Percentiles rank a stretch among this genome's conserved stretches.
phyloP scores from a whole-genome alignment of 1,284 basidiomycete species.

The Blastosporella zonata region DNA sequence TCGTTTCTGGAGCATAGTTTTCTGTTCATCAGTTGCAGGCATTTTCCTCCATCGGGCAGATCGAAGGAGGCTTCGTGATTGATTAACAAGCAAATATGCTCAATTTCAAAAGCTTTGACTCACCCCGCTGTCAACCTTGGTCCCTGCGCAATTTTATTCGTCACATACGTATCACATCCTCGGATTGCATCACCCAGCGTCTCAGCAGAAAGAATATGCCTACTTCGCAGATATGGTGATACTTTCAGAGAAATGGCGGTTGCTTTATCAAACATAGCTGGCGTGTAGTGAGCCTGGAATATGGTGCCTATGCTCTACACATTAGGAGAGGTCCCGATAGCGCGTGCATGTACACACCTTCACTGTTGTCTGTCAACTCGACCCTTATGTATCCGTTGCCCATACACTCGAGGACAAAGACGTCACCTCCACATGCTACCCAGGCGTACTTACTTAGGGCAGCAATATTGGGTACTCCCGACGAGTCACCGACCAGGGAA shows the following conservation, averaged over 20 bases:
- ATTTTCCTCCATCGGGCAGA: slow-evolving; percentile 72
- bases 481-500: slow-evolving; percentile 49
- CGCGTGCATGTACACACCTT: slow-evolving; percentile 29
- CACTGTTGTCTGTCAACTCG: slow-evolving; percentile 40
- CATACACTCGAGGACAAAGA: slow-evolving; percentile 79
- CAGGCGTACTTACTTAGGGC: slow-evolving; percentile 60
- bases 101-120: slow-evolving; percentile 13
- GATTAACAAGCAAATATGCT: slow-evolving; percentile 3
- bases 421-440: slow-evolving; percentile 78
- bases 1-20: slow-evolving; percentile 58
- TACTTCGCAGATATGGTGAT: slow-evolving; percentile 53
- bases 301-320: slow-evolving; percentile 25
- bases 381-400: slow-evolving; percentile 76
- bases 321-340: slow-evolving; percentile 1
- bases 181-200: slow-evolving; percentile 56
- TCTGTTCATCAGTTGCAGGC: slow-evolving; percentile 68
- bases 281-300: slow-evolving; percentile 52
- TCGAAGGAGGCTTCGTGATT: slow-evolving; percentile 50
- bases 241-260: slow-evolving; percentile 46
- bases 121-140: slow-evolving; percentile 44
- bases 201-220: slow-evolving; percentile 51
- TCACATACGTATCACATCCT: slow-evolving; percentile 68
- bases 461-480: slow-evolving; percentile 52
- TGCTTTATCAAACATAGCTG: slow-evolving; percentile 44
- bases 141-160: slow-evolving; percentile 50